Conservation (phyloP, 495 filamentous ascomycete genomes). For the Podospora fimiseda region DNA sequence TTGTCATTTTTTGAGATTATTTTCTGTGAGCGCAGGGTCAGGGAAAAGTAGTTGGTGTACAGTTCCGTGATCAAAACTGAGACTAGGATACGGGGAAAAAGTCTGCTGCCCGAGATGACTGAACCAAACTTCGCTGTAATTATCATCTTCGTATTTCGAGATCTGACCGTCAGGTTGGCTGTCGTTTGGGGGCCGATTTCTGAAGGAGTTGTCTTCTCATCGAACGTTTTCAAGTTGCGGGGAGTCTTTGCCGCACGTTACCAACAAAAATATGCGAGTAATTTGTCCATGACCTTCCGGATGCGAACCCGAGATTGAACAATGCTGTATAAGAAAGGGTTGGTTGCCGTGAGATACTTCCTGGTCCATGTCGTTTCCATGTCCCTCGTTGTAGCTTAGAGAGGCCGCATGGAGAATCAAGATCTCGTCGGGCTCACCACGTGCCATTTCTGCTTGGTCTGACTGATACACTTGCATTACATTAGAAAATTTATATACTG, state of each 20-base stretch:
- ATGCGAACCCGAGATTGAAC: neutral
- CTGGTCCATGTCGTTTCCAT: too few species aligned
- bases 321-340: too few species aligned
- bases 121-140: neutral
- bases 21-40: constrained; percentile 10
- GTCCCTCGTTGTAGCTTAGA: too few species aligned
- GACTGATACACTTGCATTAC: too few species aligned
- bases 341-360: too few species aligned
- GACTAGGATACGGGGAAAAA: neutral
- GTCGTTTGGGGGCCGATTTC: neutral
- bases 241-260: neutral
- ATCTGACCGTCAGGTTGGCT: constrained; percentile 2
- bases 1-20: constrained; percentile 10
- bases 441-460: too few species aligned
- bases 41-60: constrained; percentile 8
- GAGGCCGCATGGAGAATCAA: too few species aligned
- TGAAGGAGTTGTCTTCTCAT: neutral
- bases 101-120: neutral
- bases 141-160: too few species aligned
- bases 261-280: neutral
- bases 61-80: neutral
- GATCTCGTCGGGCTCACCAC: too few species aligned
- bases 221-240: neutral
- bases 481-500: too few species aligned
- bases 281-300: neutral